A percentile compares a stretch with the other conserved stretches of the same genome.
These are phyloP conservation scores for Neurospora sp. DNA, from an alignment of 2,329 filamentous ascomycete genomes.

Conservation along the genomic window DNA sequence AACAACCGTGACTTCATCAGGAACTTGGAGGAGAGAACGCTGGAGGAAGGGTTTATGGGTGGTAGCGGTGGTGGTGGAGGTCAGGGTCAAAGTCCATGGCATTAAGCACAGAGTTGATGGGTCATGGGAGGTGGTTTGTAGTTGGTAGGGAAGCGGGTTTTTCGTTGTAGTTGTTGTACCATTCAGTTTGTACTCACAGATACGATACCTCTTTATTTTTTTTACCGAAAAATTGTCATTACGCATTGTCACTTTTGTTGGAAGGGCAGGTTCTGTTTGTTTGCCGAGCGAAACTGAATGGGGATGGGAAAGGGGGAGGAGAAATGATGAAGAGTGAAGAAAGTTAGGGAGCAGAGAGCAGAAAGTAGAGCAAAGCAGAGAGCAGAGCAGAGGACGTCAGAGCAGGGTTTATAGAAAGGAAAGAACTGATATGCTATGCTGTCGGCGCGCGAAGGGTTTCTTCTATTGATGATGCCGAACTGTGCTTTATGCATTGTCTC, in stretches of 20 bases:
- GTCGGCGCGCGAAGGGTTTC: neutral
- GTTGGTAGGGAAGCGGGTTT: neutral
- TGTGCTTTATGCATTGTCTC: neutral
- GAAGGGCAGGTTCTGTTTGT: neutral
- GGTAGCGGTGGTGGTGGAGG: constrained; percentile 14
- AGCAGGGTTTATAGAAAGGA: neutral
- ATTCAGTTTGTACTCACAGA: neutral
- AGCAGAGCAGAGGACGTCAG: neutral
- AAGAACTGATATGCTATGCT: neutral
- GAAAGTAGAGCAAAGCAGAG: neutral
- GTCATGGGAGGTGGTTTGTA: neutral
- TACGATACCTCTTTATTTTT: neutral
- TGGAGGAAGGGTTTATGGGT: constrained; percentile 83
- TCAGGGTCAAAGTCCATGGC: constrained; percentile 47
- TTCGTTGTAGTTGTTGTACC: neutral
- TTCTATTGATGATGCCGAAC: neutral
- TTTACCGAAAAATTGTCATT: neutral
- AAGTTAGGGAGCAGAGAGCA: neutral
- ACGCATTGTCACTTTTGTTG: neutral
- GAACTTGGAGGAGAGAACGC: constrained; percentile 83
- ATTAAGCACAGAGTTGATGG: constrained; percentile 25
- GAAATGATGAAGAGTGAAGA: neutral
- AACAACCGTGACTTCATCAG: constrained; percentile 83
- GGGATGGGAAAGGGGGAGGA: neutral
- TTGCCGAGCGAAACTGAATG: neutral